A percentile compares a stretch with the other conserved stretches of the same genome.
phyloP scores from a whole-genome alignment of 2,329 filamentous ascomycete species.

The Corinectria fuckeliana region DNA sequence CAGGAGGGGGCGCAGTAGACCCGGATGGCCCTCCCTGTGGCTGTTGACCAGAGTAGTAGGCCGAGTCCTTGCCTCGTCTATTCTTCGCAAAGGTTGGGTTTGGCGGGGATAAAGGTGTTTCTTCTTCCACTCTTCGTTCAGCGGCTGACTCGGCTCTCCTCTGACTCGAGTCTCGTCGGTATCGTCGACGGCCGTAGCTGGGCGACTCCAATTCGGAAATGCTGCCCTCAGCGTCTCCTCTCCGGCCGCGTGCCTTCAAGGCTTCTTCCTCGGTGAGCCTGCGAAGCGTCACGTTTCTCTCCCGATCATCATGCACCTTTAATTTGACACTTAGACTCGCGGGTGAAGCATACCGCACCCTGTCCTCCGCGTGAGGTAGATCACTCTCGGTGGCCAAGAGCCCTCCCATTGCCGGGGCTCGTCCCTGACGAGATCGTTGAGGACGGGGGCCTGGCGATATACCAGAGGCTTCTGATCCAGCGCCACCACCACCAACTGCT shows the following conservation, averaged over 20 bases:
- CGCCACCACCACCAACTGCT: conserved; percentile 22
- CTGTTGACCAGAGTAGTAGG: conserved; percentile 64
- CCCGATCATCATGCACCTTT: conserved; percentile 65
- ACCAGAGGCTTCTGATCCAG: conserved; percentile 40
- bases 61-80: conserved; percentile 63
- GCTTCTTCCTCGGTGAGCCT: conserved; percentile 67
- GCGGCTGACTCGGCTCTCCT: conserved; percentile 54
- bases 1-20: conserved; percentile 5
- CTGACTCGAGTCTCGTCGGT: conserved; percentile 60
- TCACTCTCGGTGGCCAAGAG: conserved; percentile 57
- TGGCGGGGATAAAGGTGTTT: conserved; percentile 58
- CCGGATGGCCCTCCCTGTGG: conserved; percentile 50
- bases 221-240: conserved; percentile 59
- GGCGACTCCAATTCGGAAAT: conserved; percentile 63
- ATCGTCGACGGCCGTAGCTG: conserved; percentile 52
- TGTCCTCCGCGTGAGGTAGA: conserved; percentile 40
- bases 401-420: conserved; percentile 49
- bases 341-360: conserved; percentile 50
- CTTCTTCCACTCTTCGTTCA: conserved; percentile 52
- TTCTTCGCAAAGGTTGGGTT: conserved; percentile 62
- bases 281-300: conserved; percentile 66
- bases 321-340: conserved; percentile 63
- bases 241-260: conserved; percentile 51
- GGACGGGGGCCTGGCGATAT: conserved; percentile 44
- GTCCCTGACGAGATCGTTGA: conserved; percentile 53